phyloP scores from a whole-genome alignment of 73 alveolate genomes.

The Tetrahymena borealis region DNA sequence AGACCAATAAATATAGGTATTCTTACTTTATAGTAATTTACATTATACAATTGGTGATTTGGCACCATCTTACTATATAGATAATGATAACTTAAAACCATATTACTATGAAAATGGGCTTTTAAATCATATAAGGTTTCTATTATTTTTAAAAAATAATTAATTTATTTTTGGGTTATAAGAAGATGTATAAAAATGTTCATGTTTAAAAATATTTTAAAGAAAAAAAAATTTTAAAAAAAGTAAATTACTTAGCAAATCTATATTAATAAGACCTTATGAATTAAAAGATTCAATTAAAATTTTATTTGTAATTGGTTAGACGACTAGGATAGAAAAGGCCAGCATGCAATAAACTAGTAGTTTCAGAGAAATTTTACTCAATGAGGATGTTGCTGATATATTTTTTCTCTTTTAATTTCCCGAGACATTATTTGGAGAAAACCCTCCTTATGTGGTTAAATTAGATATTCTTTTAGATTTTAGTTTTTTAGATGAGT shows the following conservation, averaged over 20 bases:
- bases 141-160: background rate
- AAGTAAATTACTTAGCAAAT: background rate
- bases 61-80: background rate
- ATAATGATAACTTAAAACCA: background rate
- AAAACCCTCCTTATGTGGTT: background rate
- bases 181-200: too few species aligned
- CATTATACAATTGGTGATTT: background rate
- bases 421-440: background rate
- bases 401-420: background rate
- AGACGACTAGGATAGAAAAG: background rate
- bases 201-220: too few species aligned
- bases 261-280: background rate
- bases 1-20: background rate
- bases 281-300: background rate
- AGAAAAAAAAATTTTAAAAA: too few species aligned
- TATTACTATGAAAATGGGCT: background rate
- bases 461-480: background rate
- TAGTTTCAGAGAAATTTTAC: background rate
- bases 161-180: too few species aligned
- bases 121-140: background rate
- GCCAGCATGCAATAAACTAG: background rate
- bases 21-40: background rate
- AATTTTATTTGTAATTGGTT: background rate
- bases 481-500: background rate
- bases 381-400: background rate